Evolutionary conservation across 2,329 filamentous ascomycete genomes (phyloP), one percentile per base, ranked within the genome.

Genomic region (Fusarium sambucinum): DNA sequence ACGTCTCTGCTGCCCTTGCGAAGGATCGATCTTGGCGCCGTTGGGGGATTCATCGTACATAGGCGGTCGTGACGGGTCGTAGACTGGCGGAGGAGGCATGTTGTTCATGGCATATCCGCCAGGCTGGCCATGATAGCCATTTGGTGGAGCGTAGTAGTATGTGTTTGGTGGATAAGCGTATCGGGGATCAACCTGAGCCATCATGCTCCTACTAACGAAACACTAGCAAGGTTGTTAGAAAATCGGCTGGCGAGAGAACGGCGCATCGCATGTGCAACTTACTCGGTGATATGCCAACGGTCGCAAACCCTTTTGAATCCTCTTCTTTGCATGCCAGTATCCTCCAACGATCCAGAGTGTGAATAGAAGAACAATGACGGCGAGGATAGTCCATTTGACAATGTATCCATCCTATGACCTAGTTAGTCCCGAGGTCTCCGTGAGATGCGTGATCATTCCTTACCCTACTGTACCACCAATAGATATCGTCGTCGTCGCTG

Each of bases 221-320:
- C 83, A 88, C 85, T 87, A 59, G 27, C 32, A 50, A 37, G 51
- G 42, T 40, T 30, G 42, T 70, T 38, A 55, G 17, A 59, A 45
- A 30, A 37, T 41, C 51, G 14, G n/a, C 47, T 35, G 12, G 46
- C 11, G 17, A 38, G 17, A 11, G 19, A 30, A 30, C 58, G 17
- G n/a, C 55, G 38, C 58, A 56, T 55, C 21, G 13, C 41, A 41
- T 12, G 33, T 45, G n/a, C 14, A 23, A 37, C 50, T 59, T 83
- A 90, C 89, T 73, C 89, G 82, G 78, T 96, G 92, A 75, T 95
- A 95, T 65, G 78, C 79, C 35, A 94, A 79, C 17, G 92, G 90
- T 19, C 83, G 81, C 37, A 89, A 81, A 2, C 91, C 91, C 76
- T 89, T 90, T 63, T 81, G 83, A 68, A 94, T 82, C 46, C 92